Percentiles rank a stretch among this genome's conserved stretches.
These are phyloP conservation scores for Phoenix dactylifera DNA, from an alignment of 176 grass and related monocot species.

Conservation along the genomic window DNA sequence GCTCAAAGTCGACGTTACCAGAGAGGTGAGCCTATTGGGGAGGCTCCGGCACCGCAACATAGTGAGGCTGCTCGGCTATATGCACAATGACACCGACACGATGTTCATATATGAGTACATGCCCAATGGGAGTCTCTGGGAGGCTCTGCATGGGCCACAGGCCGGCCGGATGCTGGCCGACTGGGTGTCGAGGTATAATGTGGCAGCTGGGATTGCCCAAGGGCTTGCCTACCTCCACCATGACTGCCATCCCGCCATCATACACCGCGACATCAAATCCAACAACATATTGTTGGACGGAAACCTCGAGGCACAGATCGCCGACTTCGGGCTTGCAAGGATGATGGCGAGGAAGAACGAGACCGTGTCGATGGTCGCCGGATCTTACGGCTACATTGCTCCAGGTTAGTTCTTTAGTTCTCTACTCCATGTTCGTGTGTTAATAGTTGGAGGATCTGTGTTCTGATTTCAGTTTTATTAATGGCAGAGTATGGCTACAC, in stretches of 20 bases:
- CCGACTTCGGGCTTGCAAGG: slow-evolving; percentile 82
- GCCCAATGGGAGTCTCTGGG: slow-evolving; percentile 93
- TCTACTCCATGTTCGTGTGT: too few species aligned
- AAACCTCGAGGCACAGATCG: slow-evolving; percentile 71
- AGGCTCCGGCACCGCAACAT: slow-evolving; percentile 90
- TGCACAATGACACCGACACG: slow-evolving; percentile 58
- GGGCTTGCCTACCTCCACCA: slow-evolving; percentile 90
- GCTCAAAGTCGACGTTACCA: slow-evolving; percentile 38
- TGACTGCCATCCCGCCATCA: slow-evolving; percentile 79
- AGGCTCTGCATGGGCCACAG: slow-evolving; percentile 56
- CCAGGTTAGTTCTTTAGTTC: slow-evolving; percentile 33
- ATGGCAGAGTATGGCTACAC: slow-evolving; percentile 88
- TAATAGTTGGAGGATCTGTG: too few species aligned
- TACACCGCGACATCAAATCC: slow-evolving; percentile 95
- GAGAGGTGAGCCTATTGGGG: slow-evolving; percentile 62
- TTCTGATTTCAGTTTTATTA: too few species aligned
- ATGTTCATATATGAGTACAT: slow-evolving; percentile 99
- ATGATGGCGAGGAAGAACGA: slow-evolving; percentile 39
- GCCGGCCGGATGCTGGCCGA: slow-evolving; percentile 39
- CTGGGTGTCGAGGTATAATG: slow-evolving; percentile 83
- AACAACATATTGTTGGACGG: slow-evolving; percentile 86
- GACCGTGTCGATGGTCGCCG: slow-evolving; percentile 65
- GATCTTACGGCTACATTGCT: slow-evolving; percentile 95
- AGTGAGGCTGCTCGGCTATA: slow-evolving; percentile 72
- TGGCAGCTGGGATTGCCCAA: slow-evolving; percentile 70